Evolutionary conservation across 1,284 basidiomycete species (phyloP), one percentile per base, ranked within the genome.

Genomic region (Peniophora sp.): DNA sequence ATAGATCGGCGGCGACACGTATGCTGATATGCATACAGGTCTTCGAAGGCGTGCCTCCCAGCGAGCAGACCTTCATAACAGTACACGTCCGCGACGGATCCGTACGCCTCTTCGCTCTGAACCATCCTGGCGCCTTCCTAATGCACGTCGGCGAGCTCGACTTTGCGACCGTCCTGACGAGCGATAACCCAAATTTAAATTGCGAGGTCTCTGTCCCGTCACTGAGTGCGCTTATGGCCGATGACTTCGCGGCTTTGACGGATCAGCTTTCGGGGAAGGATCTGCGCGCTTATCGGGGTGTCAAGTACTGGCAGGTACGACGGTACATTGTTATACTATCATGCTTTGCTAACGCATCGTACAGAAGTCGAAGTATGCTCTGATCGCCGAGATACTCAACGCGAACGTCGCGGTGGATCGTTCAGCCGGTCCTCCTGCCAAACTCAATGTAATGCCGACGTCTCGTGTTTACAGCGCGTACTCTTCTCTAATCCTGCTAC

Each of bases 31-130:
- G 55, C 48, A 25, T 48, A 16, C 43, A 93, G 83, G 88, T 89
- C 0, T 98, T 99, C 63, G 94, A 97, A 63, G 81, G 92, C 45
- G 92, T 97, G 12, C 83, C 93, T 19, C 96, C 96, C 0, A 94
- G 81, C 54, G 95, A 98, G 63, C 72, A 89, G 27, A 97, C 93
- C 1, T 72, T 75, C 3, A 69, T 98, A 24, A 70, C 73, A 5
- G 53, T 94, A 17, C 77, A 75, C 50, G 58, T 92, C n/a, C 56
- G 71, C n/a, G 85, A 93, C 57, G 78, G 81, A 6, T 89, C 89
- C 0, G 59, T 89, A 20, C 81, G 83, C 47, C 55, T 79, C 2
- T 69, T 79, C n/a, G 78, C 84, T 0, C 77, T 79, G 2, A 75
- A 63, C 0, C 69, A 85, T 58, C 71, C 76, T 1, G 90, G 91